Evolutionary conservation across 1,139 yeast genomes (phyloP).

Genomic region (Blastobotrys malaysiensis): DNA sequence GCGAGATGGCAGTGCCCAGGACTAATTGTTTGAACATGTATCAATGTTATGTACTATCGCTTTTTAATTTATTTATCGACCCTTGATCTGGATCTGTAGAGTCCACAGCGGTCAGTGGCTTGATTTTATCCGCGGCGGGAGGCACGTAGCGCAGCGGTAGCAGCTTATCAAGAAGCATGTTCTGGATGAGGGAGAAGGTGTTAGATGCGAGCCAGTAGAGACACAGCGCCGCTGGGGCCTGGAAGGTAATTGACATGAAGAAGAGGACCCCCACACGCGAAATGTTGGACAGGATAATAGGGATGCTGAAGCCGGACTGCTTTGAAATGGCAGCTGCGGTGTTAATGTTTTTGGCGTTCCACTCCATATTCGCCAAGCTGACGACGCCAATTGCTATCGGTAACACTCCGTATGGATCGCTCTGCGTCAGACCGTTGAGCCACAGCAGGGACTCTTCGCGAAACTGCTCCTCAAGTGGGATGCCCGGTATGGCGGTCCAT

Average conservation of each 20-base stretch:
- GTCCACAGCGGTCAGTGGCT: not conserved
- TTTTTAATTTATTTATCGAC: conserved; percentile 1
- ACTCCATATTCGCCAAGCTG: conserved; percentile 73
- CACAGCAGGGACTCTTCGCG: conserved; percentile 54
- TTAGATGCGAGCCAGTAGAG: conserved; percentile 88
- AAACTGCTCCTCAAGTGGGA: conserved; percentile 52
- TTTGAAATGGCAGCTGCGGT: conserved; percentile 18
- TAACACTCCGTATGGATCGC: conserved; percentile 58
- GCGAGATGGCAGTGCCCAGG: conserved; percentile 92
- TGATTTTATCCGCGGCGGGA: not conserved
- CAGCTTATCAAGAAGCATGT: conserved; percentile 60
- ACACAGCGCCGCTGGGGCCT: conserved; percentile 77
- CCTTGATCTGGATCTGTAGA: not conserved
- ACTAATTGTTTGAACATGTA: conserved; percentile 36
- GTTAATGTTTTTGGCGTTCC: conserved; percentile 50
- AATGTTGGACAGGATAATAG: conserved; percentile 52
- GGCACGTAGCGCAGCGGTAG: conserved; percentile 42
- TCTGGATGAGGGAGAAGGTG: conserved; percentile 67
- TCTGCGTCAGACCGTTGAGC: conserved; percentile 52
- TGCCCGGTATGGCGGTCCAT: conserved; percentile 43
- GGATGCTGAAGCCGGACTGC: conserved; percentile 37
- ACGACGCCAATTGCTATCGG: conserved; percentile 69
- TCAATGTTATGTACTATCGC: not conserved
- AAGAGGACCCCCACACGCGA: conserved; percentile 72
- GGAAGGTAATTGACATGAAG: conserved; percentile 77